phyloP scores from a whole-genome alignment of 163 green algal genomes.

The Scenedesmus sp. region DNA sequence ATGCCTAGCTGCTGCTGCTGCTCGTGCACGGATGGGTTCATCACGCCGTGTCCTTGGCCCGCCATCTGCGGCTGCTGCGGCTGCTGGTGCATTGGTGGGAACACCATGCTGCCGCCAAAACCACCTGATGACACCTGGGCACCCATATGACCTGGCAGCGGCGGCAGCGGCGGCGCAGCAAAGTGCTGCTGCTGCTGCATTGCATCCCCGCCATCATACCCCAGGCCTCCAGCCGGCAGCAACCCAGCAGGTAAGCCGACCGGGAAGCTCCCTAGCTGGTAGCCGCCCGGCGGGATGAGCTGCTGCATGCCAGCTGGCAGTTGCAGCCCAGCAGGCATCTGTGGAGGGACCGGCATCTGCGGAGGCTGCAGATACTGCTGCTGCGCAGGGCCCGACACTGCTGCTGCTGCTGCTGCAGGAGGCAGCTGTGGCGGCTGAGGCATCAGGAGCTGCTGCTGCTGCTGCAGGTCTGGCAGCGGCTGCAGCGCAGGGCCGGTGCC shows the following conservation, averaged over 20 bases:
- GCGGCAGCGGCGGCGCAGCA: too few species aligned
- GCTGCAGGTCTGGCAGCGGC: background rate
- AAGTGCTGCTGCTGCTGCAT: constrained; percentile 1
- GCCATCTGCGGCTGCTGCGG: background rate
- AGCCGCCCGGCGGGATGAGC: background rate
- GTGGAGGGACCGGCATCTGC: background rate
- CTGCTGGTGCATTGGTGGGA: background rate
- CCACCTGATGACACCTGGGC: background rate
- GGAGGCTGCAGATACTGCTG: background rate
- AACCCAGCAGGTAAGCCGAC: background rate
- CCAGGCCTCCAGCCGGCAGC: background rate
- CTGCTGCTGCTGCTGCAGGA: background rate
- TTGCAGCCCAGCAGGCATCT: background rate
- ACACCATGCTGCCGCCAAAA: background rate
- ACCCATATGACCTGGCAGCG: background rate
- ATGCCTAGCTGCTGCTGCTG: background rate
- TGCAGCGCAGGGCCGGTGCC: too few species aligned
- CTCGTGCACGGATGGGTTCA: background rate
- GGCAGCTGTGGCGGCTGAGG: background rate
- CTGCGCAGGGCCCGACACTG: background rate
- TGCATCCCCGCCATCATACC: background rate
- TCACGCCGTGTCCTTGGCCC: background rate
- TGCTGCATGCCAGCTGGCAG: constrained; percentile 4
- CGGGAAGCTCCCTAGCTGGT: too few species aligned
- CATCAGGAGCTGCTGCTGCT: background rate